Evolutionary conservation across 345 rosid species (phyloP).

Genomic region (Dipteronia sinensis): DNA sequence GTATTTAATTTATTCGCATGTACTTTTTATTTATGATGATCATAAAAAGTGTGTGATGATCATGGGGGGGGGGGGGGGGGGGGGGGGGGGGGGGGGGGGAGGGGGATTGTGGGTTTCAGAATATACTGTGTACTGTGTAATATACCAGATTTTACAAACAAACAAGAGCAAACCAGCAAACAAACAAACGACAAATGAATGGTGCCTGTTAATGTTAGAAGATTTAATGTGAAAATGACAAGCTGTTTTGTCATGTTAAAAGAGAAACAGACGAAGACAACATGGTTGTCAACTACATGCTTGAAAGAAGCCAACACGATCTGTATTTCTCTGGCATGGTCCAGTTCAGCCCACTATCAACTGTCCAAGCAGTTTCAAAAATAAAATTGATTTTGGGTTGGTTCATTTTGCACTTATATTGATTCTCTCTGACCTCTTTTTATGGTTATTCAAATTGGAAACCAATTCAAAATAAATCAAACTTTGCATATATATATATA

Average conservation of each 20-base stretch:
- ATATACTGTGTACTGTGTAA: neutral
- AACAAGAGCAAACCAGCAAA: neutral
- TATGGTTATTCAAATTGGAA: too few relatives aligned
- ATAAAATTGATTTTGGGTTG: neutral
- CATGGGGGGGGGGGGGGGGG: too few relatives aligned
- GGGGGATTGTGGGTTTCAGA: too few relatives aligned
- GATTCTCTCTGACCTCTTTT: too few relatives aligned
- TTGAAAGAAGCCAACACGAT: too few relatives aligned
- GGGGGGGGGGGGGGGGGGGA: too few relatives aligned
- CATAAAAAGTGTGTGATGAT: too few relatives aligned
- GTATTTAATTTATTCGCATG: too few relatives aligned
- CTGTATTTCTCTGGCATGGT: neutral
- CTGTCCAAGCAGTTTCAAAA: neutral
- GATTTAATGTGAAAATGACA: neutral
- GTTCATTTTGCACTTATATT: neutral
- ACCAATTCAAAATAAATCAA: too few relatives aligned
- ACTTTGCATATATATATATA: too few relatives aligned
- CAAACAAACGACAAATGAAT: neutral
- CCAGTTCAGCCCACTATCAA: neutral
- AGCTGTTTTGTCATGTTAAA: neutral
- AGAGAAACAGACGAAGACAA: neutral
- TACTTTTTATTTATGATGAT: too few relatives aligned
- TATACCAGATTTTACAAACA: neutral
- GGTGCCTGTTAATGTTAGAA: neutral
- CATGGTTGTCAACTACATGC: neutral